Evolutionary conservation across 192 early-diverging fungal genomes (phyloP), one percentile per base, ranked within the genome.

Genomic region (Radiomyces spectabilis): DNA sequence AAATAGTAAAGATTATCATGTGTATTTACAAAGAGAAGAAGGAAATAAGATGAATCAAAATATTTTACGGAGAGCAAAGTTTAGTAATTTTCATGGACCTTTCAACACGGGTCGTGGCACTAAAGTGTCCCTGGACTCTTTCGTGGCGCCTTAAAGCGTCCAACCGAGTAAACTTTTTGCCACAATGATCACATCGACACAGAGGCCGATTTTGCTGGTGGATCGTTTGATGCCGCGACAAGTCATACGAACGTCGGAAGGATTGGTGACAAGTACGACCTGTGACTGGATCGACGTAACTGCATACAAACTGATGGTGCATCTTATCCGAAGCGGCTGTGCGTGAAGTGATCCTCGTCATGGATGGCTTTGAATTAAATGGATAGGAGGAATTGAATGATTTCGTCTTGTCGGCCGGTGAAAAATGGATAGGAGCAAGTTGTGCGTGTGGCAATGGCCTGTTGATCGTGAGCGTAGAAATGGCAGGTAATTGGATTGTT

Each of bases 111-210:
- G n/a, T n/a, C n/a, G n/a, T n/a, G n/a, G n/a, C n/a, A n/a, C n/a
- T n/a, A n/a, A n/a, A n/a, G n/a, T 68, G 66, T 2, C 60, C 60
- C 42, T 68, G 59, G 12, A 58, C 55, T 16, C 66, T 32, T 52
- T 62, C 55, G 41, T 68, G 66, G 21, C 66, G 54, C 21, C 60
- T 48, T 10, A 68, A 44, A 27, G 66, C 66, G 54, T 68, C 66
- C 29, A 61, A 38, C 1, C 66, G 46, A 26, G 66, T 68, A 30
- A 68, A 68, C 25, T 49, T 52, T 22, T 68, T 68, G 22, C 59
- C 60, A 29, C 66, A 68, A 10, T 57, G 49, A 1, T 61, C 33
- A 38, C 66, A 68, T 25, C 53, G 42, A 21, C 50, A 45, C 33
- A 57, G 58, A 3, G 66, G 60, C 26, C 59, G 41, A 27, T 62